Evolutionary conservation across 2,329 filamentous ascomycete species (phyloP).

Genomic region (Neoarthrinium moseri): DNA sequence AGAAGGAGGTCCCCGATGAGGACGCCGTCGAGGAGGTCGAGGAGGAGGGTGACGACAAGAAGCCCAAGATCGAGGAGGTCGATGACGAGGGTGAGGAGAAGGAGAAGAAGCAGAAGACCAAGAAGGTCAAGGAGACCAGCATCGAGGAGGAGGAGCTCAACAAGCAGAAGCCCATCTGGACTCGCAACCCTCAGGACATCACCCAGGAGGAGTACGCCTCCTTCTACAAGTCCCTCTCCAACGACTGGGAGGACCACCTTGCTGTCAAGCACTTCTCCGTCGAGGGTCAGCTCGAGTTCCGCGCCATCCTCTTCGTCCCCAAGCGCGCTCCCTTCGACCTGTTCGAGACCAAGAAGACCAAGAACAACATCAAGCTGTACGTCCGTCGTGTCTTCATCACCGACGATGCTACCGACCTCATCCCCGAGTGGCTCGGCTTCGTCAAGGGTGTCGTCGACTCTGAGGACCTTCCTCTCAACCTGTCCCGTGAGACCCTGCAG

Average conservation of each 20-base stretch:
- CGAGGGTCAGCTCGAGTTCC: constrained; percentile 99
- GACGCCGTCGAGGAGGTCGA: constrained; percentile 74
- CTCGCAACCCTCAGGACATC: constrained; percentile 95
- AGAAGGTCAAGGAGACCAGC: constrained; percentile 98
- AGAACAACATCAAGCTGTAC: constrained; percentile 99
- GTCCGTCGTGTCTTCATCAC: constrained; percentile 99
- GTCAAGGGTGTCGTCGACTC: constrained; percentile 99
- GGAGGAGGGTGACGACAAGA: constrained; percentile 83
- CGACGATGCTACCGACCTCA: constrained; percentile 97
- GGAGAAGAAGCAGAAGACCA: constrained; percentile 96
- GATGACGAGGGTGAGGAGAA: constrained; percentile 81
- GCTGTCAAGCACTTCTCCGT: constrained; percentile 99
- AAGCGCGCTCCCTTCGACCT: constrained; percentile 99
- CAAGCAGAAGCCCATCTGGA: constrained; percentile 99
- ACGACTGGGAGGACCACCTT: constrained; percentile 99
- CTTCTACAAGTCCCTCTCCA: constrained; percentile 99
- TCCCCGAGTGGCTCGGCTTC: constrained; percentile 99
- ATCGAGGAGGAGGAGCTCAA: constrained; percentile 99
- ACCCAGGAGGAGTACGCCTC: constrained; percentile 93
- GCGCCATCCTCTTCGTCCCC: constrained; percentile 97
- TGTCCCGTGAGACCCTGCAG: constrained; percentile 99
- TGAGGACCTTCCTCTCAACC: constrained; percentile 97
- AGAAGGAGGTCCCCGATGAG: constrained; percentile 98
- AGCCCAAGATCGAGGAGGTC: constrained; percentile 92
- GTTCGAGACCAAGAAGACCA: constrained; percentile 99